Percentiles rank a stretch among this genome's conserved stretches.
Conservation (phyloP, 139 green algal species). For the Haematococcus sp. region DNA sequence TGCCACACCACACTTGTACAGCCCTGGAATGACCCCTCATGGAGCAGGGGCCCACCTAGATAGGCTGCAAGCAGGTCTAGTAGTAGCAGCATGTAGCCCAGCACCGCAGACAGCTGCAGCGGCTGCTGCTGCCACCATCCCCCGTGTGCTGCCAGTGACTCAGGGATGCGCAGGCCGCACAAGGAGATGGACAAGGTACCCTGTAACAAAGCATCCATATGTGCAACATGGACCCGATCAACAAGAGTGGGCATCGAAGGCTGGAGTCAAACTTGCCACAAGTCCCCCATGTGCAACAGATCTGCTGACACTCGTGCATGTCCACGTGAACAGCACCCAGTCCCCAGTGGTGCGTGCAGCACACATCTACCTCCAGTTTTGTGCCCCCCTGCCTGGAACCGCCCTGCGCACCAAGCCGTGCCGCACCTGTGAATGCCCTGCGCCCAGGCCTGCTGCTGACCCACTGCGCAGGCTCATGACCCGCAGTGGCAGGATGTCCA, state of each 20-base stretch:
- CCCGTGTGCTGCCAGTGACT: not conserved
- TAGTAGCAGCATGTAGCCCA: slow-evolving; percentile 69
- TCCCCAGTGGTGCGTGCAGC: too few species aligned
- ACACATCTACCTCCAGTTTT: too few species aligned
- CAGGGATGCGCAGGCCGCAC: slow-evolving; percentile 9
- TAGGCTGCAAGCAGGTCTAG: slow-evolving; percentile 55
- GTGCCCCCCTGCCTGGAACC: too few species aligned
- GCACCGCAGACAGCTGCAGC: slow-evolving; percentile 42
- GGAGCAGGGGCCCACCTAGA: slow-evolving; percentile 58
- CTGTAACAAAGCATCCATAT: not conserved
- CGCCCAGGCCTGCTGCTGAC: not conserved
- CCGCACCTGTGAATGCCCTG: not conserved
- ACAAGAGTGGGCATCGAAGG: too few species aligned
- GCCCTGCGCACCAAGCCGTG: not conserved
- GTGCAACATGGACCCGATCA: too few species aligned
- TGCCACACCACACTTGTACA: slow-evolving; percentile 61
- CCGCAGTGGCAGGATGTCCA: slow-evolving; percentile 49
- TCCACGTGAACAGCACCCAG: too few species aligned
- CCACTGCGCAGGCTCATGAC: slow-evolving; percentile 16
- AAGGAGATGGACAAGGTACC: slow-evolving; percentile 1
- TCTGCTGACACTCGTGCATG: too few species aligned
- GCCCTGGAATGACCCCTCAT: slow-evolving; percentile 53
- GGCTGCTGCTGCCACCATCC: not conserved
- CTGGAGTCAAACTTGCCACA: too few species aligned
- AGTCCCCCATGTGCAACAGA: too few species aligned